phyloP scores from a whole-genome alignment of 495 filamentous ascomycete genomes.

The Niebla homalea region DNA sequence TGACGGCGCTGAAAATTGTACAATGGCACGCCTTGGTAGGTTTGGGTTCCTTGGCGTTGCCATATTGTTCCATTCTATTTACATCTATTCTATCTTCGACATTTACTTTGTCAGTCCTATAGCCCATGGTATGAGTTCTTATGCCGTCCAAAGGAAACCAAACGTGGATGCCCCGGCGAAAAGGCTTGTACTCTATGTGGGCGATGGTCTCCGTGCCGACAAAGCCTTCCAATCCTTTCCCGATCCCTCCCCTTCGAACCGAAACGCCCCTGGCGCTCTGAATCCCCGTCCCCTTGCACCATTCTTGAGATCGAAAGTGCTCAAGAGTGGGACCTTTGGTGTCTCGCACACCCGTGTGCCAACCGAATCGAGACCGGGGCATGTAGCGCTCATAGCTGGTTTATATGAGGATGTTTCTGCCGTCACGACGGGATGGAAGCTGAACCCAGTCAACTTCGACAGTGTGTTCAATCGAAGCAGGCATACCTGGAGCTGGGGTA shows the following conservation, averaged over 20 bases:
- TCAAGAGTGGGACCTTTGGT: slow-evolving; percentile 90
- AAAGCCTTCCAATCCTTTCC: slow-evolving; percentile 93
- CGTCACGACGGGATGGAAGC: slow-evolving; percentile 95
- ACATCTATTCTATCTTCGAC: slow-evolving; percentile 95
- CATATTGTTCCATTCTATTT: slow-evolving; percentile 85
- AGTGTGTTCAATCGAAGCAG: slow-evolving; percentile 94
- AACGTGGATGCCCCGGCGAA: slow-evolving; percentile 65
- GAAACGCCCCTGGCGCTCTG: slow-evolving; percentile 31
- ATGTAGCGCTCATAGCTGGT: slow-evolving; percentile 95
- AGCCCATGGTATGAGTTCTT: slow-evolving; percentile 85
- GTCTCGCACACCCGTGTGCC: slow-evolving; percentile 96
- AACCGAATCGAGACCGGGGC: slow-evolving; percentile 91
- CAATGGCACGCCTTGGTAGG: slow-evolving; percentile 70
- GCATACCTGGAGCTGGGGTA: slow-evolving; percentile 99
- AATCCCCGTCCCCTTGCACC: slow-evolving; percentile 69
- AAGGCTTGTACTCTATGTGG: slow-evolving; percentile 86
- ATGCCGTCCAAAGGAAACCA: slow-evolving; percentile 48
- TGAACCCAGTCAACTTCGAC: slow-evolving; percentile 98
- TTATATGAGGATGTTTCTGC: slow-evolving; percentile 97
- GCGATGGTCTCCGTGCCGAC: slow-evolving; percentile 95
- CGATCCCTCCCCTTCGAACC: slow-evolving; percentile 64
- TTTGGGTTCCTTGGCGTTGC: slow-evolving; percentile 84
- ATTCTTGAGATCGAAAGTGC: slow-evolving; percentile 77
- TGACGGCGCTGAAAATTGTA: background rate
- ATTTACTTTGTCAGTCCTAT: slow-evolving; percentile 99